These are phyloP conservation scores for Clarireedia sp. DNA, from an alignment of 2,329 filamentous ascomycete species.

Conservation along the genomic window DNA sequence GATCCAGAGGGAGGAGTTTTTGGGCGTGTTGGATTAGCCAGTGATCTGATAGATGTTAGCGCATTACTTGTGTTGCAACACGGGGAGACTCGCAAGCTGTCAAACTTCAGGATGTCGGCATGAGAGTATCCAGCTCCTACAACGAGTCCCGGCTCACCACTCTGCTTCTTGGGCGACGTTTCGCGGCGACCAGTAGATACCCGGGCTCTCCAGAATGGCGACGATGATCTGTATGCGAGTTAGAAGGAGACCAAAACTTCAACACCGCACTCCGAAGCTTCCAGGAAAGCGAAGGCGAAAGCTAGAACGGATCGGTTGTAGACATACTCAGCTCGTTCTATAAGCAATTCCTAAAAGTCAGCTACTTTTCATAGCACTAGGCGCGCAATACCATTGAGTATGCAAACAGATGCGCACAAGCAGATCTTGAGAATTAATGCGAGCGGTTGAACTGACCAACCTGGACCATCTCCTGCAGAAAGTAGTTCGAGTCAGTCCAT, in stretches of 20 bases:
- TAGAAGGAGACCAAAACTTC: neutral
- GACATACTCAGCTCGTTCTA: constrained; percentile 10
- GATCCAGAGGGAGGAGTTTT: constrained; percentile 65
- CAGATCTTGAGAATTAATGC: neutral
- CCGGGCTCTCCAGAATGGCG: constrained; percentile 76
- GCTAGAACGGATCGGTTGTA: neutral
- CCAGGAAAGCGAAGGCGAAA: constrained; percentile 8
- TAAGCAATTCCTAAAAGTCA: neutral
- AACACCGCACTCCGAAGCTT: neutral
- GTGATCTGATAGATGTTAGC: constrained; percentile 34
- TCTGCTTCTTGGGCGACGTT: constrained; percentile 43
- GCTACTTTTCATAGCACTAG: neutral
- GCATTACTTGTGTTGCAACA: neutral
- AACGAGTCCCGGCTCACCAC: constrained; percentile 57
- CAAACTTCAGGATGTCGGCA: constrained; percentile 86
- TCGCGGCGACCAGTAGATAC: constrained; percentile 48
- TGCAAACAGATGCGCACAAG: neutral
- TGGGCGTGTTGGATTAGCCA: constrained; percentile 57
- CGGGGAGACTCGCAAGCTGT: constrained; percentile 54
- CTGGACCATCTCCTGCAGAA: constrained; percentile 91
- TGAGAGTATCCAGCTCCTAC: constrained; percentile 95
- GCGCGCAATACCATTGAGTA: neutral
- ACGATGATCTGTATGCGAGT: constrained; percentile 56
- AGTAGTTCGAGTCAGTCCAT: constrained; percentile 10
- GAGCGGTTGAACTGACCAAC: constrained; percentile 66